These are phyloP conservation scores for Coemansia umbellata DNA, from an alignment of 192 early-diverging fungal genomes.

Conservation along the genomic window DNA sequence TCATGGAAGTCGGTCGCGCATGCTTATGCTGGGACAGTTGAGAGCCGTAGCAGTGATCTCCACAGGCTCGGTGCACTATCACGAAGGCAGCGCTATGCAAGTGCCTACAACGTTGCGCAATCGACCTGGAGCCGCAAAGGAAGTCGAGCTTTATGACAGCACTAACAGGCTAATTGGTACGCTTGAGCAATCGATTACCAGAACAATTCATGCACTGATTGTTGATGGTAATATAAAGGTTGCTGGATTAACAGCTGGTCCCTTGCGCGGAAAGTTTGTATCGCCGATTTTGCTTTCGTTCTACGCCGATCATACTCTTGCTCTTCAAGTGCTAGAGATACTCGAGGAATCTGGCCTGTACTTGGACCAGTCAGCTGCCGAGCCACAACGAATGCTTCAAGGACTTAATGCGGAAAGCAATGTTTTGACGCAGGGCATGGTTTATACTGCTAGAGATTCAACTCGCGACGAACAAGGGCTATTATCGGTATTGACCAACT, in stretches of 20 bases:
- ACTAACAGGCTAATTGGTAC: slow-evolving; percentile 22
- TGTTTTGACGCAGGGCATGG: slow-evolving; percentile 27
- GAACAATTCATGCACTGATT: slow-evolving; percentile 23
- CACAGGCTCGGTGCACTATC: slow-evolving; percentile 24
- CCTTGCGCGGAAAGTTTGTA: slow-evolving; percentile 27
- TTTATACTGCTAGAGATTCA: slow-evolving; percentile 14
- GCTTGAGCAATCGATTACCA: slow-evolving; percentile 36
- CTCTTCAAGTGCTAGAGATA: slow-evolving; percentile 15
- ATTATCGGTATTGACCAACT: slow-evolving; percentile 14
- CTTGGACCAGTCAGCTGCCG: slow-evolving; percentile 36
- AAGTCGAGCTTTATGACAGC: slow-evolving; percentile 34
- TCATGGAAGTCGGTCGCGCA: background rate
- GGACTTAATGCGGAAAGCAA: slow-evolving; percentile 27
- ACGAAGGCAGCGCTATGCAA: slow-evolving; percentile 7
- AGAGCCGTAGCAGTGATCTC: slow-evolving; percentile 31
- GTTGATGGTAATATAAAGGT: slow-evolving; percentile 26
- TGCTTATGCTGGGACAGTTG: slow-evolving; percentile 44
- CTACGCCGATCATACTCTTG: slow-evolving; percentile 20
- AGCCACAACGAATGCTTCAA: slow-evolving; percentile 19
- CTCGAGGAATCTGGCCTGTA: slow-evolving; percentile 31
- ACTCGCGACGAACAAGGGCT: slow-evolving; percentile 21
- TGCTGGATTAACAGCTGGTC: slow-evolving; percentile 16
- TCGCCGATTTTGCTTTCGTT: slow-evolving; percentile 39
- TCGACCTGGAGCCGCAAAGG: slow-evolving; percentile 7
- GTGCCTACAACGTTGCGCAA: slow-evolving; percentile 35